These are phyloP conservation scores for Zymoseptoria ardabiliae DNA, from an alignment of 2,329 filamentous ascomycete genomes.

Conservation along the genomic window DNA sequence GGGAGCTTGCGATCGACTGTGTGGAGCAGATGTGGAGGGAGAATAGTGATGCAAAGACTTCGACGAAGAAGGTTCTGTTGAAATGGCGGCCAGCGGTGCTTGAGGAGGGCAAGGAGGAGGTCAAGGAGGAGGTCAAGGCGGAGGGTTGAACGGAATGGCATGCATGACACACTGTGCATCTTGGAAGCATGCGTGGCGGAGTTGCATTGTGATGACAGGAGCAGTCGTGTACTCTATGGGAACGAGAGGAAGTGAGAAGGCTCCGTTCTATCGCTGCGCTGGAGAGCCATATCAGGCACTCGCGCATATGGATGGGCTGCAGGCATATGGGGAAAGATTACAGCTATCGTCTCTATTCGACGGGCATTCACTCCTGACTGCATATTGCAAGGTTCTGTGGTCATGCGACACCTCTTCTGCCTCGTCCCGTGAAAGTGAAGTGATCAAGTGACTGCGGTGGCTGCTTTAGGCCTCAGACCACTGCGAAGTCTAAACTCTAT, in stretches of 20 bases:
- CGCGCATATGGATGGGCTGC: too few species aligned
- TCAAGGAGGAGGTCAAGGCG: slow-evolving; percentile 11
- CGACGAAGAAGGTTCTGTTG: slow-evolving; percentile 46
- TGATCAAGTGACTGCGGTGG: background rate
- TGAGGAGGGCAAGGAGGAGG: slow-evolving; percentile 20
- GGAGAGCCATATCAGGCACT: background rate
- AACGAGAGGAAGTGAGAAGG: background rate
- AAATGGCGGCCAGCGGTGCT: slow-evolving; percentile 49
- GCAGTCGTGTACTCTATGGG: slow-evolving; percentile 4
- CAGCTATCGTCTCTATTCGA: background rate
- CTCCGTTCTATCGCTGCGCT: background rate
- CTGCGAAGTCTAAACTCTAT: background rate
- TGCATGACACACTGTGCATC: background rate
- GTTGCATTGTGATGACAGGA: background rate
- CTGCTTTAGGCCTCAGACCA: background rate
- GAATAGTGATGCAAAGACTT: slow-evolving; percentile 41
- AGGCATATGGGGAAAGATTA: too few species aligned
- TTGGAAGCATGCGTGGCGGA: background rate
- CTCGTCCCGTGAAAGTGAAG: background rate
- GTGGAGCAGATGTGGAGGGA: slow-evolving; percentile 52
- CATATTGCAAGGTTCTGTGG: background rate
- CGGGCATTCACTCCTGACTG: background rate
- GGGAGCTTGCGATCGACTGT: slow-evolving; percentile 51
- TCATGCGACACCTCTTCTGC: background rate
- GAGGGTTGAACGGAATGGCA: background rate